Percentiles rank a stretch among this genome's conserved stretches.
phyloP scores from a whole-genome alignment of 371 early-diverging fungal species.

The Mortierella sp. region DNA sequence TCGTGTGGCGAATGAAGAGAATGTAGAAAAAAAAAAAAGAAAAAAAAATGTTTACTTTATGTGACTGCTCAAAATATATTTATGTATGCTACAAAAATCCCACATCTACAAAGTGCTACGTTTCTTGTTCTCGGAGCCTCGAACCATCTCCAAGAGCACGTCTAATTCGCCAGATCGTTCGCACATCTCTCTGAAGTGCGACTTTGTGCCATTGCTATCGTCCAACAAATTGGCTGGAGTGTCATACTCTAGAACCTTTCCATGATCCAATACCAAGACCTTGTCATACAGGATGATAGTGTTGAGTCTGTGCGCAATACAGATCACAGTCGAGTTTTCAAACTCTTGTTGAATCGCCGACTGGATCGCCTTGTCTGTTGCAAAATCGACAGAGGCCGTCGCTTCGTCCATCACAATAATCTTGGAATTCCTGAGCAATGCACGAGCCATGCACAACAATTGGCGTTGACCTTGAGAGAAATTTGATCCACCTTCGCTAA shows the following conservation, averaged over 20 bases:
- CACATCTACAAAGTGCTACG: too few relatives aligned
- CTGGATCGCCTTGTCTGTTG: conserved; percentile 74
- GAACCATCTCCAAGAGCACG: conserved; percentile 65
- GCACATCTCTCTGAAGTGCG: conserved; percentile 74
- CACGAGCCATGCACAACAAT: conserved; percentile 84
- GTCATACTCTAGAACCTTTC: conserved; percentile 79
- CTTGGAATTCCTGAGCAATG: conserved; percentile 72
- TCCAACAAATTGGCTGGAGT: conserved; percentile 57
- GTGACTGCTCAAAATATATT: conserved; percentile 3
- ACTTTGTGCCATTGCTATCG: conserved; percentile 36
- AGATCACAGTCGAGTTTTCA: conserved; percentile 68
- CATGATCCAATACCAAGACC: conserved; percentile 74
- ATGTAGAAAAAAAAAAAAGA: not conserved
- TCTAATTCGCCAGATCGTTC: conserved; percentile 77
- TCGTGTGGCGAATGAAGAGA: not conserved
- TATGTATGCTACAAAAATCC: not conserved
- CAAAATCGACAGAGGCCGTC: conserved; percentile 82
- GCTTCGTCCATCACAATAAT: conserved; percentile 89
- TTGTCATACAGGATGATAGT: conserved; percentile 88
- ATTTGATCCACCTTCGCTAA: conserved; percentile 81
- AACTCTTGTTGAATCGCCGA: conserved; percentile 79
- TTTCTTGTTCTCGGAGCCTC: conserved; percentile 15
- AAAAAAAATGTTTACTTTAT: not conserved
- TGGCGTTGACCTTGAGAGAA: conserved; percentile 89
- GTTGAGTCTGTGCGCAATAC: conserved; percentile 79